A percentile compares a stretch with the other conserved stretches of the same genome.
Conservation (phyloP, 768 basidiomycete genomes). For the Russula sp. region DNA sequence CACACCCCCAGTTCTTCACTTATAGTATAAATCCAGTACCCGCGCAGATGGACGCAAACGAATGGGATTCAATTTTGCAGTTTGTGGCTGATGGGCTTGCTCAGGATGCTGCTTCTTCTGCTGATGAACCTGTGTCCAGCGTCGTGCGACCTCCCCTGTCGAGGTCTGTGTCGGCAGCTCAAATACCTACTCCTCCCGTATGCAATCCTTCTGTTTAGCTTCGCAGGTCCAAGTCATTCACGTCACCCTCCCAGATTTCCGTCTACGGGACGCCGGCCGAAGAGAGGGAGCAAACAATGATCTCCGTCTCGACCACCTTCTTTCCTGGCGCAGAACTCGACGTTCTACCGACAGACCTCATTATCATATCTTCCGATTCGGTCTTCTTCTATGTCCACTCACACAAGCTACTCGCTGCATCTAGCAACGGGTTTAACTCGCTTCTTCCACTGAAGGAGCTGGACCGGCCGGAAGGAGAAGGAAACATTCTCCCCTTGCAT, state of each 20-base stretch:
- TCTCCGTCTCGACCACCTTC: constrained; percentile 83
- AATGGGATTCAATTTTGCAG: constrained; percentile 64
- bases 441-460: constrained; percentile 49
- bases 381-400: constrained; percentile 84
- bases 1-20: background rate
- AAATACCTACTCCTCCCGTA: constrained; percentile 61
- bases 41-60: constrained; percentile 43
- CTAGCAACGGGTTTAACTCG: constrained; percentile 61
- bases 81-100: constrained; percentile 51
- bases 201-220: constrained; percentile 32
- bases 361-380: constrained; percentile 67
- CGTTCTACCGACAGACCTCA: constrained; percentile 55
- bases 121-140: constrained; percentile 41
- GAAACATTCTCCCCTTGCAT: constrained; percentile 55
- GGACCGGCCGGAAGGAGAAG: constrained; percentile 40
- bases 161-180: constrained; percentile 15
- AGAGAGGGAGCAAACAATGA: constrained; percentile 46
- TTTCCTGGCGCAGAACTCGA: constrained; percentile 62
- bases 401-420: constrained; percentile 53
- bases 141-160: constrained; percentile 27
- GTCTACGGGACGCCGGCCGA: constrained; percentile 39
- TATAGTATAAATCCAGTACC: background rate
- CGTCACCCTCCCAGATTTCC: constrained; percentile 34
- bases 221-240: constrained; percentile 15
- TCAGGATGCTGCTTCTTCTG: constrained; percentile 32